Conservation (phyloP, 495 filamentous ascomycete genomes). For the Patellaria atrata region DNA sequence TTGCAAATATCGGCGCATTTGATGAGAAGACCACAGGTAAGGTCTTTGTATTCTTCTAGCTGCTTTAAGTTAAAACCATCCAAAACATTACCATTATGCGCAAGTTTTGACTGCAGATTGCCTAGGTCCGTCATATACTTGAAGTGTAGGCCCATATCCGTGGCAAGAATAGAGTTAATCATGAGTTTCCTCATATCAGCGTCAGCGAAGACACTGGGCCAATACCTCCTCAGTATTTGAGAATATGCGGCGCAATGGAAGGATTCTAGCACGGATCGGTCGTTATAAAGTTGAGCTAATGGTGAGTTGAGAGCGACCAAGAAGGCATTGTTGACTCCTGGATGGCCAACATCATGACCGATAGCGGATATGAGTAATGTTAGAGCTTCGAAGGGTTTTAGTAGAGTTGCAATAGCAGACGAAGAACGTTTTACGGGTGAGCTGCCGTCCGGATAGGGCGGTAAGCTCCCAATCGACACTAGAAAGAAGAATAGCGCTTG, state of each 20-base stretch:
- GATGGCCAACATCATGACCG: slow-evolving; percentile 94
- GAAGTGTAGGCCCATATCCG: slow-evolving; percentile 93
- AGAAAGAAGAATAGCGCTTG: slow-evolving; percentile 89
- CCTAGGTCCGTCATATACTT: slow-evolving; percentile 82
- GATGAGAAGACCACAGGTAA: slow-evolving; percentile 79
- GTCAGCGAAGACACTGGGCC: slow-evolving; percentile 67
- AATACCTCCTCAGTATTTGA: slow-evolving; percentile 85
- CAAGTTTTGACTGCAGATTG: slow-evolving; percentile 59
- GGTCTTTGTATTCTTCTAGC: slow-evolving; percentile 54
- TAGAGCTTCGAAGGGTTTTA: slow-evolving; percentile 74
- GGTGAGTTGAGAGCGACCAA: slow-evolving; percentile 84
- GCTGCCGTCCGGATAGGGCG: slow-evolving; percentile 39
- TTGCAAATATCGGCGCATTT: slow-evolving; percentile 99
- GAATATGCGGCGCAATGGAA: slow-evolving; percentile 97
- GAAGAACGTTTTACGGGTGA: slow-evolving; percentile 11
- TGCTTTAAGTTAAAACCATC: slow-evolving; percentile 61
- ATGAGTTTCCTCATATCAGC: slow-evolving; percentile 69
- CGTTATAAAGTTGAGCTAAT: slow-evolving; percentile 94
- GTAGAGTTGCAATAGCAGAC: slow-evolving; percentile 53
- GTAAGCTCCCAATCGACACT: slow-evolving; percentile 64
- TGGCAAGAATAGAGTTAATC: slow-evolving; percentile 90
- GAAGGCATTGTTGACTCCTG: slow-evolving; percentile 96
- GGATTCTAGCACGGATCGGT: slow-evolving; percentile 89
- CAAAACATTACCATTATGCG: slow-evolving; percentile 40
- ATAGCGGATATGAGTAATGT: slow-evolving; percentile 87